Percentiles rank a stretch among this genome's conserved stretches.
Conservation (phyloP, 257 asterid species). For the Salvia miltiorrhiza region DNA sequence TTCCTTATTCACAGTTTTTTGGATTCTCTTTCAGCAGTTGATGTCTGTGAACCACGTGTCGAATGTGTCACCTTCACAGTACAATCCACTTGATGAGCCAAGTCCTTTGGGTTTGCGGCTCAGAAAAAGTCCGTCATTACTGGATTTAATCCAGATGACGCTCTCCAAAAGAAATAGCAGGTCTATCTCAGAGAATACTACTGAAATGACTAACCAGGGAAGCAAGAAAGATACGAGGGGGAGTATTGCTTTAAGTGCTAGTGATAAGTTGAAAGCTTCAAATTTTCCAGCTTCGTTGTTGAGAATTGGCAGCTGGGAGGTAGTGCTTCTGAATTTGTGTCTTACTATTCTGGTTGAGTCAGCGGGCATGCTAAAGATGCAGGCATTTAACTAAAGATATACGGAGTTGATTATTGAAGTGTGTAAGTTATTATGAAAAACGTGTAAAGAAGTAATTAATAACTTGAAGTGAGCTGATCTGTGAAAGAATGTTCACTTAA, state of each 20-base stretch:
- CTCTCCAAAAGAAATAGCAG: conserved; percentile 40
- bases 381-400: neutral
- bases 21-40: conserved; percentile 31
- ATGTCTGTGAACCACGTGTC: conserved; percentile 27
- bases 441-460: neutral
- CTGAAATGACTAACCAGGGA: conserved; percentile 17
- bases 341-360: neutral
- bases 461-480: conserved; percentile 3
- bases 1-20: neutral
- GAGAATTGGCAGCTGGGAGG: conserved; percentile 93
- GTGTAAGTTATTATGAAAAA: neutral
- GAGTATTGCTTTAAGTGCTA: conserved; percentile 30
- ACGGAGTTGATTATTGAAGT: neutral
- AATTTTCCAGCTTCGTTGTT: conserved; percentile 62
- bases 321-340: conserved; percentile 22
- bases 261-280: conserved; percentile 79
- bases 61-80: conserved; percentile 32
- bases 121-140: conserved; percentile 65
- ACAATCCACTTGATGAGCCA: conserved; percentile 72
- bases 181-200: conserved; percentile 19
- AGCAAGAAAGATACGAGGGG: conserved; percentile 38
- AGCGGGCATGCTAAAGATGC: neutral
- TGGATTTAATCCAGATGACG: conserved; percentile 68
- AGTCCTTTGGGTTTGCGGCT: conserved; percentile 77
- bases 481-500: neutral